Percentiles rank a stretch among this genome's conserved stretches.
Conservation (phyloP, 2,329 filamentous ascomycete genomes). For the Penicillium janthinellum region DNA sequence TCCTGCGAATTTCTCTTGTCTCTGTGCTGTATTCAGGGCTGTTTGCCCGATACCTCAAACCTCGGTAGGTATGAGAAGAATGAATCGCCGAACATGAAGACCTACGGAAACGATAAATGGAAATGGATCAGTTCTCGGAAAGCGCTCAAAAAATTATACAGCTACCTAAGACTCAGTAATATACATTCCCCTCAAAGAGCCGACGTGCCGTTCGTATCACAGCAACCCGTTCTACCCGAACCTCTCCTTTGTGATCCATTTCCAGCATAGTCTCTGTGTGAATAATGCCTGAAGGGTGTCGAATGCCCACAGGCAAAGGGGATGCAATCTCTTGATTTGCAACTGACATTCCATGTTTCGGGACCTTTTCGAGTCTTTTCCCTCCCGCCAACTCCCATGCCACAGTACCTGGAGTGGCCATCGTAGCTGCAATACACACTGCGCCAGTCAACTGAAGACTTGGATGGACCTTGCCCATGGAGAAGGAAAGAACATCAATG, state of each 20-base stretch:
- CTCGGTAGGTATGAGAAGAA: too few species aligned
- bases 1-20: too few species aligned
- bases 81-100: too few species aligned
- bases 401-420: conserved; percentile 25
- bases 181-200: conserved; percentile 26
- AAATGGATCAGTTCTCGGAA: not conserved
- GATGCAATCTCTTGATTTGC: conserved; percentile 11
- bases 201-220: conserved; percentile 26
- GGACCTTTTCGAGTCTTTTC: not conserved
- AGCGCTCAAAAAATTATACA: not conserved
- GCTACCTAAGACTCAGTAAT: conserved; percentile 2
- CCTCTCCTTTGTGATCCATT: not conserved
- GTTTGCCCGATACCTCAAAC: too few species aligned
- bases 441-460: conserved; percentile 33
- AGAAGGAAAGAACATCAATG: conserved; percentile 26
- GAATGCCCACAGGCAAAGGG: conserved; percentile 15
- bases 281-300: conserved; percentile 22
- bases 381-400: conserved; percentile 13
- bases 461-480: conserved; percentile 29
- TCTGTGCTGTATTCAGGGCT: too few species aligned
- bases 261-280: conserved; percentile 15
- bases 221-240: conserved; percentile 17
- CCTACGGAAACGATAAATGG: not conserved
- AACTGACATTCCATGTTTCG: conserved; percentile 21
- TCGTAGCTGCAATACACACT: conserved; percentile 28